Conservation (phyloP, 257 asterid genomes). For the Ilex aquifolium region DNA sequence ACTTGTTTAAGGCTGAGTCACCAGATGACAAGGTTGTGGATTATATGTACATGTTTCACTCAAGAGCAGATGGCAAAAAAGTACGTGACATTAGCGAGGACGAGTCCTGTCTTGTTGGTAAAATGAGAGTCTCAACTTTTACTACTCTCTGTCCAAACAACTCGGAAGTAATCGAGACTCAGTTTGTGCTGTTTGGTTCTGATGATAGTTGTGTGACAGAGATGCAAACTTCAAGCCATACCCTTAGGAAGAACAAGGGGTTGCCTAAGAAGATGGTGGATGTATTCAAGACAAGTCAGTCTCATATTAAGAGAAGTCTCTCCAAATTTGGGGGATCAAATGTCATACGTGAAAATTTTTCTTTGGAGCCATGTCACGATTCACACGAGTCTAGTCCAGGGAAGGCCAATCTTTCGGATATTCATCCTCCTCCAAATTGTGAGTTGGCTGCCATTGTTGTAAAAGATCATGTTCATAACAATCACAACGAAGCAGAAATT, state of each 20-base stretch:
- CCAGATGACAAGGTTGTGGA: slow-evolving; percentile 45
- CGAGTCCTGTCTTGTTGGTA: slow-evolving; percentile 44
- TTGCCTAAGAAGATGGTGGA: slow-evolving; percentile 47
- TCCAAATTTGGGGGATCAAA: slow-evolving; percentile 37
- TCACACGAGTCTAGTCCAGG: slow-evolving; percentile 15
- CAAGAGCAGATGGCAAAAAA: slow-evolving; percentile 33
- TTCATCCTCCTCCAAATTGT: slow-evolving; percentile 31
- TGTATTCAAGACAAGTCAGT: slow-evolving; percentile 41
- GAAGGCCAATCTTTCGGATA: slow-evolving; percentile 17
- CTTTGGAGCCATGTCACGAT: slow-evolving; percentile 40
- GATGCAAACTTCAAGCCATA: slow-evolving; percentile 26
- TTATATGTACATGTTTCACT: slow-evolving; percentile 63
- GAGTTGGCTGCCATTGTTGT: slow-evolving; percentile 79
- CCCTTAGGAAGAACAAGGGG: slow-evolving; percentile 35
- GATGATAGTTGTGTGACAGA: slow-evolving; percentile 27
- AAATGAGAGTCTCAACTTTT: slow-evolving; percentile 73
- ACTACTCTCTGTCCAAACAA: slow-evolving; percentile 38
- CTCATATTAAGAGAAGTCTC: slow-evolving; percentile 34
- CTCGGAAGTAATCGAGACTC: slow-evolving; percentile 53
- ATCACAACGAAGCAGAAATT: slow-evolving; percentile 29
- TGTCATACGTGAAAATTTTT: slow-evolving; percentile 36
- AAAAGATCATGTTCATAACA: slow-evolving; percentile 36
- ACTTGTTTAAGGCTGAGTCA: slow-evolving; percentile 33
- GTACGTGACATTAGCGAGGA: slow-evolving; percentile 29
- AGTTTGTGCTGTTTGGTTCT: slow-evolving; percentile 49